These are phyloP conservation scores for Candida taoyuanica DNA, from an alignment of 805 yeast species.

Conservation along the genomic window DNA sequence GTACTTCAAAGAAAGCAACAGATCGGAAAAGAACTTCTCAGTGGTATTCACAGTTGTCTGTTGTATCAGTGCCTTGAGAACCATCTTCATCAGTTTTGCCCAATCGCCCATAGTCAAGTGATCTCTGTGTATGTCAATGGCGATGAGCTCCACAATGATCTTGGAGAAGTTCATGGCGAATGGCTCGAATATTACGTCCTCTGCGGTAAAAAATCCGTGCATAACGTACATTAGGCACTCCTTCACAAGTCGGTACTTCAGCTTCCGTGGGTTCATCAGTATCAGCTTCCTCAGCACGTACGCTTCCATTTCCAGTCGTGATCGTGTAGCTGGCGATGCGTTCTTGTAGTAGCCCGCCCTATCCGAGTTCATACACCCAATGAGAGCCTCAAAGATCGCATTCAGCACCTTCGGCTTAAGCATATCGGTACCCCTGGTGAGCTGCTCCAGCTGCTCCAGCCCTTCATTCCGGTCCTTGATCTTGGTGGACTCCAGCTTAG, in stretches of 20 bases:
- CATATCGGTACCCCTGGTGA: slow-evolving; percentile 18
- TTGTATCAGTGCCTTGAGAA: slow-evolving; percentile 11
- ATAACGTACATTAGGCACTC: slow-evolving; percentile 10
- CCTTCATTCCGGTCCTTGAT: slow-evolving; percentile 54
- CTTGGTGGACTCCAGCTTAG: slow-evolving; percentile 42
- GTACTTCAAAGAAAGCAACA: slow-evolving; percentile 23
- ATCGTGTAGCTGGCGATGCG: slow-evolving; percentile 26
- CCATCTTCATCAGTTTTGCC: slow-evolving; percentile 6
- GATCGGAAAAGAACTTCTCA: slow-evolving; percentile 28
- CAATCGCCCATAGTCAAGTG: slow-evolving; percentile 18
- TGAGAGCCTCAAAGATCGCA: slow-evolving; percentile 25
- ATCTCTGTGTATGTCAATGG: slow-evolving; percentile 19
- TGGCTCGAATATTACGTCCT: slow-evolving; percentile 24
- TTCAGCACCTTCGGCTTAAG: slow-evolving; percentile 24
- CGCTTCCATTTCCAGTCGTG: slow-evolving; percentile 31
- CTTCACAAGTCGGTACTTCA: slow-evolving; percentile 18
- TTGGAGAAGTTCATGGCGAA: slow-evolving; percentile 28
- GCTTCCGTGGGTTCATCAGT: slow-evolving; percentile 7
- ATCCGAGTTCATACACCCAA: slow-evolving; percentile 35
- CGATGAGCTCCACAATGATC: slow-evolving; percentile 25
- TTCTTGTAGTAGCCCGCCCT: slow-evolving; percentile 26
- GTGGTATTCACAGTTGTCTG: slow-evolving; percentile 11
- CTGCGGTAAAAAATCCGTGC: slow-evolving; percentile 11
- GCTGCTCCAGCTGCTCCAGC: slow-evolving; percentile 34
- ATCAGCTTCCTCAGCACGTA: slow-evolving; percentile 28